Base-by-base conservation (phyloP, 2,329 filamentous ascomycete species). In the Xylariaceae sp. region DNA sequence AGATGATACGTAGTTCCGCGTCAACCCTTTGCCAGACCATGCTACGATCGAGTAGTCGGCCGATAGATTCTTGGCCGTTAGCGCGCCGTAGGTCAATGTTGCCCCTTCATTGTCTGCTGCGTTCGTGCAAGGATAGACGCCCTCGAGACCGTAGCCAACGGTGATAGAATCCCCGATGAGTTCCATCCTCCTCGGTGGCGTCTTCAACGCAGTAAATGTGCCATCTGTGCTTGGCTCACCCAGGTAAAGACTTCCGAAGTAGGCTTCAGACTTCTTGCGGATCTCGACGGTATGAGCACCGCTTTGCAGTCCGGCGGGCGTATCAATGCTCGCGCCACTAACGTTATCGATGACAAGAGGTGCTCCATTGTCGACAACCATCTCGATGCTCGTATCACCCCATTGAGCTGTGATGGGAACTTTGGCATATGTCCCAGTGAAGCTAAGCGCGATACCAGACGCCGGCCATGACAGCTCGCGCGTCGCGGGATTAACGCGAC, bases 151-250 rank as follows among this genome's bases (percentile, higher is more conserved):
- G 11, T 40, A 40, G 14, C 39, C 39, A 6, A 40, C 39, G 18
- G 14, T 30, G 18, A 27, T 31, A 6, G 27, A 49, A 14, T 42
- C 30, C 27, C 30, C 42, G 12, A 42, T 43, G 17, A 43, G 18
- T 35, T 48, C 39, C 6, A 32, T 46, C 39, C 10, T 33, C 12
- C 43, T 39, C 41, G 36, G 46, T 40, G 39, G 39, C 11, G 39
- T 18, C 39, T 11, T 40, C 6, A 15, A 15, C 3, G 18, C 39
- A 4, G 14, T 18, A 5, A 40, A 18, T 17, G 14, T 19, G 39
- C 39, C 39, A 18, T 40, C 39, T 11, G 17, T 19, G 39, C 14
- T 40, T 14, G 18, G 14, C 6, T 40, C 18, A 5, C 39, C 39
- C 11, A 40, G 14, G 17, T 15, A 17, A 18, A 40, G 11, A 6